Base-by-base conservation (phyloP, 1,284 basidiomycete species). In the Puccinia horiana region DNA sequence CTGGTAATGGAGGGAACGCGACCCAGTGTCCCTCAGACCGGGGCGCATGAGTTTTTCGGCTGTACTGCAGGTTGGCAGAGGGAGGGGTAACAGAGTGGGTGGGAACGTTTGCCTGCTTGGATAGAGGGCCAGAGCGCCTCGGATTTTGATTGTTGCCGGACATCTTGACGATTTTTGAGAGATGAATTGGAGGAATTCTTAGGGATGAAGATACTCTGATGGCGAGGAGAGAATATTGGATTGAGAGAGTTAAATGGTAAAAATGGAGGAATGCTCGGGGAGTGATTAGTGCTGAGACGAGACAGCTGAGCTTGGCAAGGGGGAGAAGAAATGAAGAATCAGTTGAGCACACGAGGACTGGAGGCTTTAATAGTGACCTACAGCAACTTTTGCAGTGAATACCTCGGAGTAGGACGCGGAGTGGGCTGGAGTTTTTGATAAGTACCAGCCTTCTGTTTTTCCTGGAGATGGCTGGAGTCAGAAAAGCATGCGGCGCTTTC, bases 1-100 rank as follows among this genome's bases (percentile, higher is more conserved):
- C 67, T 42, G 78, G 69, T 16, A 80, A 61, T 70, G 77, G 77
- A 8, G 77, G 77, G 20, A 80, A 72, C 26, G 78, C 56, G 29
- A 80, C 78, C 78, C 78, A 80, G 29, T 61, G 32, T 1, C 8
- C 18, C 56, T 80, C 65, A 54, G 76, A 9, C 56, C 54, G 63
- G 35, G 73, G n/a, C 35, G 32, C 2, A 56, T 56, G 47, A 32
- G 32, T 9, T 12, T 56, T 56, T 20, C n/a, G 42, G 23, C 26
- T 23, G 18, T 20, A 23, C 6, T 35, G 70, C 26, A 23, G 44
- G 54, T 52, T 54, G 18, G 42, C 49, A 5, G 70, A 73, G 9
- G 44, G 44, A 49, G 26, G 69, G n/a, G 42, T n/a, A 29, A n/a
- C 47, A 5, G 69, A 49, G 69, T 26, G 67, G 44, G 26, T 23